phyloP scores from a whole-genome alignment of 768 basidiomycete species.

The Artomyces pyxidatus region DNA sequence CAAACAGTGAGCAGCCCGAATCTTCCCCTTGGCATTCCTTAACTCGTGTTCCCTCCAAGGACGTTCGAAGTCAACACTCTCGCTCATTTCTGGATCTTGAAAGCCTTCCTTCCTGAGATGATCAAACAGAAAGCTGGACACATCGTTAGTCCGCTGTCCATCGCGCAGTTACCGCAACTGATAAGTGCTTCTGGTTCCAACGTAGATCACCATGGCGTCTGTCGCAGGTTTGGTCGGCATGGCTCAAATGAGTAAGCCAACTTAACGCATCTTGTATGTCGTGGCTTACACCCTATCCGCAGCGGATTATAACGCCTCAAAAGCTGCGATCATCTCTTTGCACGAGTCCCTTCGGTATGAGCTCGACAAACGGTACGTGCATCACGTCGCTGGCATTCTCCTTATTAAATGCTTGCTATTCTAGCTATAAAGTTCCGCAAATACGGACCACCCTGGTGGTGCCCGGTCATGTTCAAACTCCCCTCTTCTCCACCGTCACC shows the following conservation, averaged over 20 bases:
- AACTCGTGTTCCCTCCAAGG: too few species aligned
- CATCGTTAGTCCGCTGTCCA: conserved; percentile 43
- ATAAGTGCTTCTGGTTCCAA: conserved; percentile 4
- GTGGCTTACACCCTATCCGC: conserved; percentile 2
- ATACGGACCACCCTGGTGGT: conserved; percentile 86
- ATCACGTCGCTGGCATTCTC: not conserved
- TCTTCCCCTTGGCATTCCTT: too few species aligned
- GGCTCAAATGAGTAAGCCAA: conserved; percentile 64
- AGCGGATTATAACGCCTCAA: conserved; percentile 91
- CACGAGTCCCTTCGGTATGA: conserved; percentile 86
- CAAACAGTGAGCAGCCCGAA: conserved; percentile 48
- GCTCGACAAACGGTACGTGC: conserved; percentile 63
- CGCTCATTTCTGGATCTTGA: conserved; percentile 86
- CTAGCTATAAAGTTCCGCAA: conserved; percentile 55
- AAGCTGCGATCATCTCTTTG: conserved; percentile 77
- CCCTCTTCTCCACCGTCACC: conserved; percentile 58
- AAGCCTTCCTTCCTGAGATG: conserved; percentile 89
- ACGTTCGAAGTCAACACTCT: conserved; percentile 87
- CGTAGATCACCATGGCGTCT: conserved; percentile 71
- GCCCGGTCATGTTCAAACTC: conserved; percentile 73
- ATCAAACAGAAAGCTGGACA: conserved; percentile 74
- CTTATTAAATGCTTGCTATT: conserved; percentile 4
- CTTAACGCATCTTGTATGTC: not conserved
- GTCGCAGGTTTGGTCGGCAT: conserved; percentile 63
- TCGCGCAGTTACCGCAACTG: not conserved